These are phyloP conservation scores for Maudiozyma turicensis DNA, from an alignment of 805 yeast genomes.

Conservation along the genomic window DNA sequence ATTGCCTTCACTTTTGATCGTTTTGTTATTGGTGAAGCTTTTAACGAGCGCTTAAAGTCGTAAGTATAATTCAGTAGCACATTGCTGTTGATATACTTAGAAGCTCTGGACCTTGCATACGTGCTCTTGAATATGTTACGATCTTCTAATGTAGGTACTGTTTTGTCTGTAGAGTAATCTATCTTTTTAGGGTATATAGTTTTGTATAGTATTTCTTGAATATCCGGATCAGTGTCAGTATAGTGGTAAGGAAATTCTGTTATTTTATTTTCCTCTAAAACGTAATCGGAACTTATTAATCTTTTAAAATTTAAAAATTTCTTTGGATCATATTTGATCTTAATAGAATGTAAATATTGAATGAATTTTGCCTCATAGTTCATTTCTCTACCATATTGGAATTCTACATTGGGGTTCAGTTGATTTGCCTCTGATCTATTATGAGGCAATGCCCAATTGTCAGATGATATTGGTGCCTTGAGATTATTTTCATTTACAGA, in stretches of 20 bases:
- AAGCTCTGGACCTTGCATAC: slow-evolving; percentile 31
- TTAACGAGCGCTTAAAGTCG: slow-evolving; percentile 2
- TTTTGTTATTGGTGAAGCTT: slow-evolving; percentile 9
- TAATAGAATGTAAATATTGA: slow-evolving; percentile 8
- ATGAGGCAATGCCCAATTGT: slow-evolving; percentile 9
- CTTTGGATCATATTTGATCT: slow-evolving; percentile 20
- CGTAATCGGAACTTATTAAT: slow-evolving; percentile 4
- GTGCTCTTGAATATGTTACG: slow-evolving; percentile 38
- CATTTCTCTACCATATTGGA: background rate
- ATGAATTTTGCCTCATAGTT: slow-evolving; percentile 5
- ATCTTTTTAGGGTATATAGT: slow-evolving; percentile 43
- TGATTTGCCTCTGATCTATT: slow-evolving; percentile 11
- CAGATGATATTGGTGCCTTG: background rate
- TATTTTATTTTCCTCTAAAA: background rate
- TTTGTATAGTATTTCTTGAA: slow-evolving; percentile 22
- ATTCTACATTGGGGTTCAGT: slow-evolving; percentile 21
- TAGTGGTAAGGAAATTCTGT: background rate
- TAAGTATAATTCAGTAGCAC: slow-evolving; percentile 22
- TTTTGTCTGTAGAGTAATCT: slow-evolving; percentile 47
- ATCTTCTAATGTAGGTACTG: slow-evolving; percentile 50
- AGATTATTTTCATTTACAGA: too few species aligned
- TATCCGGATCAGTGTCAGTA: slow-evolving; percentile 11
- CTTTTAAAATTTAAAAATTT: slow-evolving; percentile 17
- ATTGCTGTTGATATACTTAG: slow-evolving; percentile 32
- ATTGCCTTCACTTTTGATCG: slow-evolving; percentile 45